Conservation (phyloP, 78 protist species). For the Chrysochromulina parva region DNA sequence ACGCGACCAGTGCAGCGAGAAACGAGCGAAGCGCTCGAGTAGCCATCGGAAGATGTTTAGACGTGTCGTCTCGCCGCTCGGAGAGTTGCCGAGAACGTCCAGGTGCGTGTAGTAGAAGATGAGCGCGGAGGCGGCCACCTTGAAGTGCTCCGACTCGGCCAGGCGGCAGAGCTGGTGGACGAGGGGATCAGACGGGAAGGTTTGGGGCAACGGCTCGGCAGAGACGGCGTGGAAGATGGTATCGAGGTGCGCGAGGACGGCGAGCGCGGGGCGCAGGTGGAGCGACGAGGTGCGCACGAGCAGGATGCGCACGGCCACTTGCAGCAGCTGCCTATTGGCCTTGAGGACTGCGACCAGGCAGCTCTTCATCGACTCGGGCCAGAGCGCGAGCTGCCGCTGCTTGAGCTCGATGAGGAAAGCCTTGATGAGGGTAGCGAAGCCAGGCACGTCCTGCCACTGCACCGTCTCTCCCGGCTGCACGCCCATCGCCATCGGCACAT, state of each 20-base stretch:
- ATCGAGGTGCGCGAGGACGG: background rate
- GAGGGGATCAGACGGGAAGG: background rate
- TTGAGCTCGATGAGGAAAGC: background rate
- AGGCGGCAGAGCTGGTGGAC: background rate
- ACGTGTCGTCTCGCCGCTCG: background rate
- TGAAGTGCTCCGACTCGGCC: background rate
- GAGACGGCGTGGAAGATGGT: background rate
- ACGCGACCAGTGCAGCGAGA: background rate
- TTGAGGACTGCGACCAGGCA: background rate
- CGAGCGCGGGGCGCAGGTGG: too few species aligned
- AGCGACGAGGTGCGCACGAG: background rate
- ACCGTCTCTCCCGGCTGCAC: background rate
- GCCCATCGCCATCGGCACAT: background rate
- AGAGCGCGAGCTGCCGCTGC: background rate
- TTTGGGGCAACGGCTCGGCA: background rate
- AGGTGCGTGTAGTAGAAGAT: constrained; percentile 2
- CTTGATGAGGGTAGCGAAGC: background rate
- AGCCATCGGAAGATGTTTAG: background rate
- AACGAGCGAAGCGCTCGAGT: background rate
- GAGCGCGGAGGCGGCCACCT: background rate
- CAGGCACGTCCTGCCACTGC: background rate
- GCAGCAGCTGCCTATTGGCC: background rate
- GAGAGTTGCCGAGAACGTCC: background rate
- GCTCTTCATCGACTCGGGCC: background rate
- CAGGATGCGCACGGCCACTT: background rate